Conservation (phyloP, 2,329 filamentous ascomycete species). For the Alternaria conjuncta region DNA sequence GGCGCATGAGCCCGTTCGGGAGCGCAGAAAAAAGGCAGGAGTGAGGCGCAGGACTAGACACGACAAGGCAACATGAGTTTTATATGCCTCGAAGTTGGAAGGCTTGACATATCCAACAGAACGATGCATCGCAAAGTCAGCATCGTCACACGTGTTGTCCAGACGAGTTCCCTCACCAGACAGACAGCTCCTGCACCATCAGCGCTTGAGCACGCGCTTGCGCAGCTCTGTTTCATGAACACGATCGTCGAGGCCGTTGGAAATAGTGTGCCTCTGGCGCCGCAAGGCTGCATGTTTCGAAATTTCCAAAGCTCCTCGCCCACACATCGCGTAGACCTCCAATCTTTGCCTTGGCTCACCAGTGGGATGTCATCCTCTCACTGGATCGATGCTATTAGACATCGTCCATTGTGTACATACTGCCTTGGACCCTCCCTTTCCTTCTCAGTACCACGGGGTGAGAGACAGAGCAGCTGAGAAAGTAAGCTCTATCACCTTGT, state of each 20-base stretch:
- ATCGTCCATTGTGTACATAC: background rate
- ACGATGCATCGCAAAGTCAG: background rate
- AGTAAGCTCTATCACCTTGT: background rate
- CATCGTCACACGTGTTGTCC: background rate
- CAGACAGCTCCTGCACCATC: background rate
- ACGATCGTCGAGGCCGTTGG: background rate
- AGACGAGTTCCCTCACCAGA: background rate
- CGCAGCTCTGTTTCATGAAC: constrained; percentile 6
- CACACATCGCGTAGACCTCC: background rate
- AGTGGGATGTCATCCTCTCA: background rate
- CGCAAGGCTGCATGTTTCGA: constrained; percentile 11
- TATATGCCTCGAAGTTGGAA: background rate
- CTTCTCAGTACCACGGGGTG: background rate
- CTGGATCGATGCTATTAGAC: background rate
- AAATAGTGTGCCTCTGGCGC: background rate
- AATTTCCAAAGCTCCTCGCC: constrained; percentile 1
- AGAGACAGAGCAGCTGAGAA: background rate
- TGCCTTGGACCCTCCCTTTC: background rate
- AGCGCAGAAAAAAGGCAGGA: background rate
- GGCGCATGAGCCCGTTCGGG: background rate
- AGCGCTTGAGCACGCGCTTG: background rate
- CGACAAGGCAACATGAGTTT: background rate
- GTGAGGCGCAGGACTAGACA: constrained; percentile 1
- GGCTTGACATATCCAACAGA: background rate
- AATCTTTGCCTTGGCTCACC: background rate